These are phyloP conservation scores for Eimeria brunetti DNA, from an alignment of 169 alveolate genomes.

Conservation along the genomic window DNA sequence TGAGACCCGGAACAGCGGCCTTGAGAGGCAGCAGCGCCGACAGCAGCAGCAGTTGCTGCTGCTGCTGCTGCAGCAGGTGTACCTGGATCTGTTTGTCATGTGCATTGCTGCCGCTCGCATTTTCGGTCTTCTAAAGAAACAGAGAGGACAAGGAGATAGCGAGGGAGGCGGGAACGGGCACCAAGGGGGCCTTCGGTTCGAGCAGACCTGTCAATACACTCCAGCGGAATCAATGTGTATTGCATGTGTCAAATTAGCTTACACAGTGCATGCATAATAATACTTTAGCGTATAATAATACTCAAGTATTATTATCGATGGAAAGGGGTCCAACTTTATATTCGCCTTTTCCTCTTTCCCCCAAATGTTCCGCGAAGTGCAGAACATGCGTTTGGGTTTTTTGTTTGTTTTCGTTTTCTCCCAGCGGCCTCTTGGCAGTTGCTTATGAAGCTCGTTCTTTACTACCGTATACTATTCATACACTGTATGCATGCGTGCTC, in stretches of 20 bases:
- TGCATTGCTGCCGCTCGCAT: conserved; percentile 25
- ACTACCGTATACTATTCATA: neutral
- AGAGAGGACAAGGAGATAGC: neutral
- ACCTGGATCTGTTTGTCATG: neutral
- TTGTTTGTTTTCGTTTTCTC: conserved; percentile 17
- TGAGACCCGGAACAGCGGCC: neutral
- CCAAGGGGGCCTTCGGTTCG: neutral
- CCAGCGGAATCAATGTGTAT: neutral
- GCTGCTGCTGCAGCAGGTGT: conserved; percentile 17
- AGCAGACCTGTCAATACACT: conserved; percentile 13
- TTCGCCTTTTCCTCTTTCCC: neutral
- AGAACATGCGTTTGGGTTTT: neutral
- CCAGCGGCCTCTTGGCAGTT: conserved; percentile 33
- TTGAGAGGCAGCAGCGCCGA: conserved; percentile 2
- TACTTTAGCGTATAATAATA: neutral
- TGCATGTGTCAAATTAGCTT: neutral
- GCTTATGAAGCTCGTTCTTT: neutral
- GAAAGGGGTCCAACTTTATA: neutral
- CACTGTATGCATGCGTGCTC: neutral
- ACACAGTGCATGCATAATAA: conserved; percentile 3
- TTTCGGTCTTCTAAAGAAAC: neutral
- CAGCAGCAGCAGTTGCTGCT: conserved; percentile 10
- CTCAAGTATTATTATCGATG: neutral
- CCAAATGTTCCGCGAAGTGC: conserved; percentile 13
- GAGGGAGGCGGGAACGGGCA: conserved; percentile 14